phyloP scores from a whole-genome alignment of 1,139 yeast species.

The Suhomyces ambrosiae region DNA sequence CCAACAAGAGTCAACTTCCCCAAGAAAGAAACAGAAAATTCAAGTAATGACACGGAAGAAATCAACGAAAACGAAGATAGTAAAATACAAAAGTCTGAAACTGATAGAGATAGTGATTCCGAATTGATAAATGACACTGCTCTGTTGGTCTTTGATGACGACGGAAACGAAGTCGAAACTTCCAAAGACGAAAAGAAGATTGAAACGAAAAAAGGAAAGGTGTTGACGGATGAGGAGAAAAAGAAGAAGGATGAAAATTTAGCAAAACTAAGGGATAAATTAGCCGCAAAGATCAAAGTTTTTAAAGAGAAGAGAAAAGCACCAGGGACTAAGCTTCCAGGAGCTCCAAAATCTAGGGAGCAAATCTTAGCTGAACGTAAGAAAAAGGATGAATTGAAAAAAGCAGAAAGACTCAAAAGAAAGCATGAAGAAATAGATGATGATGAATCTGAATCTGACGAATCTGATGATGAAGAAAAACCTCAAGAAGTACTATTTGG shows the following conservation, averaged over 20 bases:
- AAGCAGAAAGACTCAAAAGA: slow-evolving; percentile 20
- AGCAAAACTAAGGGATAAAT: slow-evolving; percentile 65
- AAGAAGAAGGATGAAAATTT: slow-evolving; percentile 56
- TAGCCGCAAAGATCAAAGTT: slow-evolving; percentile 69
- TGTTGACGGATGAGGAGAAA: slow-evolving; percentile 48
- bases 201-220: slow-evolving; percentile 26
- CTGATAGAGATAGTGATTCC: slow-evolving; percentile 11
- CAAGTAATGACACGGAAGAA: slow-evolving; percentile 18
- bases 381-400: slow-evolving; percentile 44
- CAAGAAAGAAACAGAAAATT: slow-evolving; percentile 16
- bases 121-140: slow-evolving; percentile 36
- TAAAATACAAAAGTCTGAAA: slow-evolving; percentile 6
- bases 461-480: slow-evolving; percentile 40
- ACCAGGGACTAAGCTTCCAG: slow-evolving; percentile 76
- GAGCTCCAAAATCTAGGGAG: slow-evolving; percentile 82
- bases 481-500: slow-evolving; percentile 61
- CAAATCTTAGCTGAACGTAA: slow-evolving; percentile 66
- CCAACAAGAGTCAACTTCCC: slow-evolving; percentile 33
- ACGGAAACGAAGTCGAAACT: slow-evolving; percentile 61
- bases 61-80: slow-evolving; percentile 17
- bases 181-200: slow-evolving; percentile 19
- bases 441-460: slow-evolving; percentile 39
- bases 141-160: slow-evolving; percentile 70
- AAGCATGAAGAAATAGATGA: slow-evolving; percentile 38
- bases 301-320: slow-evolving; percentile 87